Evolutionary conservation across 345 rosid species (phyloP), one percentile per base, ranked within the genome.

Genomic region (Viola odorata): DNA sequence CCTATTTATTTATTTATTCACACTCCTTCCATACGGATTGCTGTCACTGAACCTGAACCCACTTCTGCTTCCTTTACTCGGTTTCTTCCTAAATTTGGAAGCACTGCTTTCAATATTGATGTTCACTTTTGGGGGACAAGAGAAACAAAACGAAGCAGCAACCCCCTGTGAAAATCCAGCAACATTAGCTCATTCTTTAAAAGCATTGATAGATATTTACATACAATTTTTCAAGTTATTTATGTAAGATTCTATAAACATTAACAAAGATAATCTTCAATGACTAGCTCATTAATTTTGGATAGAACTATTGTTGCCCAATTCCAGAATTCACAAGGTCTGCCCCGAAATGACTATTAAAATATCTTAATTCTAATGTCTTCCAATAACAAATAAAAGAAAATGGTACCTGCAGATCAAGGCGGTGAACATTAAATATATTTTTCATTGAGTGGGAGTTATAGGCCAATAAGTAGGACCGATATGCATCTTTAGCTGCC

Each of bases 401-500:
- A 44, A 63, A 3, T 13, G 44, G 8, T 78, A 94, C 99, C 97
- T 88, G 91, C 49, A 88, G 75, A 80, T 94, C 95, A 0, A 94
- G 96, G 42, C 91, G 84, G 68, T 94, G 97, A 56, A 94, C 99
- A 65, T 91, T 94, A 67, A 90, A 90, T 54, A 83, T 90, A 67
- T 91, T 95, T 75, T 95, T 91, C 85, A 88, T 82, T 3, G 95
- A 83, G 72, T 95, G 97, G n/a, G 96, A 94, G 73, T 94, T 91
- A 69, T 94, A 94, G 5, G 99, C 91, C 69, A 88, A 68, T 37
- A 88, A 86, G 73, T 94, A 94, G 23, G 96, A 90, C 37, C 96
- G 62, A 67, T 94, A 91, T 3, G 99, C 99, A n/a, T 88, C 97
- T 78, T 85, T 91, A 60, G 99, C 99, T 7, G 88, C 81, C 79